phyloP scores from a whole-genome alignment of 176 grass and related monocot genomes.

The Saccharum officinarum region DNA sequence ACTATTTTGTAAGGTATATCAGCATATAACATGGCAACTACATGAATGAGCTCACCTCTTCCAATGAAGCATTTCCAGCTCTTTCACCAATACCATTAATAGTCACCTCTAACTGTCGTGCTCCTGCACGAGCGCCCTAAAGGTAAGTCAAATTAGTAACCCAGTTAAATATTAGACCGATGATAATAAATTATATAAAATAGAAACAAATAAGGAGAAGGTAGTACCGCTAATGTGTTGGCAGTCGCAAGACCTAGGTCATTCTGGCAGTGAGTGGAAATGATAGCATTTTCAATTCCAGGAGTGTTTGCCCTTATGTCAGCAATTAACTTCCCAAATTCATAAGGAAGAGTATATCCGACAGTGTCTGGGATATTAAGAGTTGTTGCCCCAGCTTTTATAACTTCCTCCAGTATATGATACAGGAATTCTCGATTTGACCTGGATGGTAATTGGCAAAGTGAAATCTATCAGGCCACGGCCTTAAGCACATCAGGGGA shows the following conservation, averaged over 20 bases:
- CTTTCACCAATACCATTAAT: slow-evolving; percentile 98
- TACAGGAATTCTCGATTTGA: slow-evolving; percentile 88
- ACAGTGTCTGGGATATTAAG: slow-evolving; percentile 97
- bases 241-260: slow-evolving; percentile 96
- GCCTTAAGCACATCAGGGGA: neutral
- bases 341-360: slow-evolving; percentile 81
- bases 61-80: slow-evolving; percentile 97
- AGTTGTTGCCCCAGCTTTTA: slow-evolving; percentile 94
- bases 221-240: slow-evolving; percentile 82
- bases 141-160: slow-evolving; percentile 55
- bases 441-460: slow-evolving; percentile 41
- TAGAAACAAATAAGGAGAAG: slow-evolving; percentile 25
- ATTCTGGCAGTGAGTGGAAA: slow-evolving; percentile 98
- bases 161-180: neutral
- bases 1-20: too few species aligned
- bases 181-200: slow-evolving; percentile 2
- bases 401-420: slow-evolving; percentile 88
- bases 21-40: too few species aligned
- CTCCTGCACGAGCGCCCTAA: slow-evolving; percentile 87
- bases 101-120: slow-evolving; percentile 93
- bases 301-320: slow-evolving; percentile 89
- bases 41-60: slow-evolving; percentile 61
- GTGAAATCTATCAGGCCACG: slow-evolving; percentile 9
- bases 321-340: slow-evolving; percentile 84
- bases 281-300: slow-evolving; percentile 88